A percentile compares a stretch with the other conserved stretches of the same genome.
Conservation (phyloP, 2,329 filamentous ascomycete species). For the Fusarium sp. region DNA sequence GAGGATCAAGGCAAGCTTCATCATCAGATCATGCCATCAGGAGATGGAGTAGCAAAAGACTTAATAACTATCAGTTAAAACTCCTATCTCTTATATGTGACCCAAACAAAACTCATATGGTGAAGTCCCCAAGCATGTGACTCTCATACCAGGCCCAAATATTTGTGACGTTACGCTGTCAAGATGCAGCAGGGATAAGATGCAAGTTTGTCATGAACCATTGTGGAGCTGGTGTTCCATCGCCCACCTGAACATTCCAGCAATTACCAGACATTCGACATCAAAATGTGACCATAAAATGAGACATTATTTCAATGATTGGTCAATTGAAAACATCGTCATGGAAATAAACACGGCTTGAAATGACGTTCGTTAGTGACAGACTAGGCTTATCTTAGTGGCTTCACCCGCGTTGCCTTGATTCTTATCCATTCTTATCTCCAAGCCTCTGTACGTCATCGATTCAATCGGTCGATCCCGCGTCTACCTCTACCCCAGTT, state of each 20-base stretch:
- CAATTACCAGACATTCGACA: neutral
- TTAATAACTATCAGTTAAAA: accelerated
- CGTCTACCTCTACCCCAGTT: neutral
- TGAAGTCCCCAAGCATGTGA: neutral
- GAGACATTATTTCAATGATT: neutral
- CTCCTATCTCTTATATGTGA: neutral
- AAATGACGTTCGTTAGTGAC: neutral
- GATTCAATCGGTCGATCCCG: neutral
- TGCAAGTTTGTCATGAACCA: neutral
- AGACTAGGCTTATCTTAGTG: neutral
- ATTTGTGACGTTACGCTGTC: neutral
- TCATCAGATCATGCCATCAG: neutral
- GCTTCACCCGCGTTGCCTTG: neutral
- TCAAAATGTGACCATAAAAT: neutral
- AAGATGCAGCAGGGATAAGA: neutral
- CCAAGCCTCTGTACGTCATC: neutral
- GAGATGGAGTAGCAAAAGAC: neutral
- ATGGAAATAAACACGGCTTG: neutral
- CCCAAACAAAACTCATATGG: neutral
- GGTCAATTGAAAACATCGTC: neutral
- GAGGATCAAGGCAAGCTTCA: no score
- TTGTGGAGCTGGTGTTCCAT: neutral
- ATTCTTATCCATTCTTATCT: neutral
- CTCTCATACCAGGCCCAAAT: neutral
- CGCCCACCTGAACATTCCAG: neutral